Evolutionary conservation across 129 eudicot species (phyloP).

Genomic region (Logfia minima): DNA sequence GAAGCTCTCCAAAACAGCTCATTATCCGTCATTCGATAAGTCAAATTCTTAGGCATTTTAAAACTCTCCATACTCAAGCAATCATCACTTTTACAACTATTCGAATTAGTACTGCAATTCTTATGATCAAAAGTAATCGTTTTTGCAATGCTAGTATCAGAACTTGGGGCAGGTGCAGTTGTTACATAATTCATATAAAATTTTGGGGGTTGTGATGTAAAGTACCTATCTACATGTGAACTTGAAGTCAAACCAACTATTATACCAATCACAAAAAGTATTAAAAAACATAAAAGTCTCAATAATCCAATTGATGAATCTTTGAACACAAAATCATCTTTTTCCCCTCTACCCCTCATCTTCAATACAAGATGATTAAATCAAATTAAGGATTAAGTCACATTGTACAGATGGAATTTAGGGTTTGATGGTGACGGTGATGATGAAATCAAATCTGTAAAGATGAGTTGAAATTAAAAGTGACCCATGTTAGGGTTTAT

Average conservation of each 20-base stretch:
- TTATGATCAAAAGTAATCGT: slow-evolving; percentile 13
- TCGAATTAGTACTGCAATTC: slow-evolving; percentile 27
- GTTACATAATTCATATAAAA: slow-evolving; percentile 34
- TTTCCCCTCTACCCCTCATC: slow-evolving; percentile 59
- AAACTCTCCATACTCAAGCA: slow-evolving; percentile 58
- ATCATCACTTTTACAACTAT: slow-evolving; percentile 43
- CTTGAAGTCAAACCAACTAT: slow-evolving; percentile 68
- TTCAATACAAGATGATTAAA: slow-evolving; percentile 2
- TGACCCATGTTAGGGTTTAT: slow-evolving; percentile 27
- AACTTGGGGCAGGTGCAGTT: slow-evolving; percentile 39
- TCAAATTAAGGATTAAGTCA: neutral
- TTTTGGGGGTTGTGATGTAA: slow-evolving; percentile 43
- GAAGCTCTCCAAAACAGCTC: slow-evolving; percentile 98
- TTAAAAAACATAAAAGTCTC: slow-evolving; percentile 43
- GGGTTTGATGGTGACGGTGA: slow-evolving; percentile 23
- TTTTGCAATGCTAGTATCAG: slow-evolving; percentile 4
- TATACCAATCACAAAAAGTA: slow-evolving; percentile 68
- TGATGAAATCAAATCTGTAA: neutral
- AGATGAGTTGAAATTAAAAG: slow-evolving; percentile 1
- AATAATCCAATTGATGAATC: slow-evolving; percentile 61
- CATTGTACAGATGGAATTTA: slow-evolving; percentile 18
- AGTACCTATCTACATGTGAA: slow-evolving; percentile 64
- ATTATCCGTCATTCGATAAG: slow-evolving; percentile 60
- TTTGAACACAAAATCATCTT: slow-evolving; percentile 53
- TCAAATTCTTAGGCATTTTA: slow-evolving; percentile 49